These are phyloP conservation scores for Dictyostelium brefeldianum DNA, from an alignment of 78 protist species.

Conservation along the genomic window DNA sequence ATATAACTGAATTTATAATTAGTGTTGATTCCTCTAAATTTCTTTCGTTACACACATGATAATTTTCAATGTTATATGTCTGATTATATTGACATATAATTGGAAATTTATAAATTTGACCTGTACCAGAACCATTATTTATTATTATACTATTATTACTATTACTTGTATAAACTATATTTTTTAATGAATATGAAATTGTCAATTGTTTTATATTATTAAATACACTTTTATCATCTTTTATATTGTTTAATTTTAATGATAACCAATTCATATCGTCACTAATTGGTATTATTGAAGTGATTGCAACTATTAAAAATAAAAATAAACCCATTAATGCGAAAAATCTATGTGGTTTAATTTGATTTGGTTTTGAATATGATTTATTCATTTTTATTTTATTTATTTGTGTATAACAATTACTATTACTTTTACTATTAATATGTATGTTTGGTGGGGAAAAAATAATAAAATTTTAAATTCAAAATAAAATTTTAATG, in stretches of 20 bases:
- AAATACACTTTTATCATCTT: not conserved
- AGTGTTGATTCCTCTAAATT: not conserved
- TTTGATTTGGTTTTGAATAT: not conserved
- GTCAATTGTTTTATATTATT: not conserved
- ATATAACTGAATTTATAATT: not conserved
- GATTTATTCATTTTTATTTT: not conserved
- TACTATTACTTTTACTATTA: not conserved
- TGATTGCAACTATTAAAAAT: not conserved
- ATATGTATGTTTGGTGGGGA: too few relatives aligned
- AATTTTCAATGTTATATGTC: not conserved
- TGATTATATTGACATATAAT: not conserved
- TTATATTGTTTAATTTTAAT: not conserved
- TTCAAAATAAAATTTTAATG: too few relatives aligned
- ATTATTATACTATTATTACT: not conserved
- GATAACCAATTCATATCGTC: not conserved
- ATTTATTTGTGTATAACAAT: too few relatives aligned
- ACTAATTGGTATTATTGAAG: not conserved
- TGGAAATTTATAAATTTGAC: not conserved
- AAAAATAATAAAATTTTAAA: too few relatives aligned
- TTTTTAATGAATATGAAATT: not conserved
- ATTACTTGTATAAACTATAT: not conserved
- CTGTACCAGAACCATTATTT: not conserved
- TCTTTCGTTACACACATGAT: not conserved
- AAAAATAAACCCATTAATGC: not conserved
- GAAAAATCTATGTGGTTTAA: slow-evolving; percentile 3